Evolutionary conservation across 208 protist genomes (phyloP).

Genomic region (Angomonas desouzai): DNA sequence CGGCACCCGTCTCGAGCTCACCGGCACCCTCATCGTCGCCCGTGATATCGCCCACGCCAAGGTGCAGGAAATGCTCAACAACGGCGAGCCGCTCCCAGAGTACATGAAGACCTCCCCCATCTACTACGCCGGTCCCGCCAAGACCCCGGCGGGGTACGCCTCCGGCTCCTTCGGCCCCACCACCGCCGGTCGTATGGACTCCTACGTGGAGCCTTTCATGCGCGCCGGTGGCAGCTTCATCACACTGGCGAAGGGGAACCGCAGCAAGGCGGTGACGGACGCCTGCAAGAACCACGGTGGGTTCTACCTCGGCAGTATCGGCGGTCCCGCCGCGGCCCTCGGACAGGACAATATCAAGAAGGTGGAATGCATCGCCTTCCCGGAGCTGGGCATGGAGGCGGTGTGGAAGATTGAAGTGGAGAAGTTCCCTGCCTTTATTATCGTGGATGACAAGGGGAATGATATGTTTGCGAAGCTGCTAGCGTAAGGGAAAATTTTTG

Average conservation of each 20-base stretch:
- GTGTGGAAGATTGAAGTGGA: slow-evolving; percentile 94
- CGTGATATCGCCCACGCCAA: slow-evolving; percentile 98
- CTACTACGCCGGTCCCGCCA: slow-evolving; percentile 96
- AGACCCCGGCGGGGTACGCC: slow-evolving; percentile 92
- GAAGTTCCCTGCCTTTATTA: slow-evolving; percentile 97
- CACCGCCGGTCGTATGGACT: slow-evolving; percentile 96
- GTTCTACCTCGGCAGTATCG: slow-evolving; percentile 98
- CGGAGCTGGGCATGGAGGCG: slow-evolving; percentile 91
- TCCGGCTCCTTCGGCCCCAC: slow-evolving; percentile 98
- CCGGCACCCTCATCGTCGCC: slow-evolving; percentile 95
- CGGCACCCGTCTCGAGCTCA: slow-evolving; percentile 90
- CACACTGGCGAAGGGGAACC: slow-evolving; percentile 96
- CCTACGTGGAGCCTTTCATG: slow-evolving; percentile 95
- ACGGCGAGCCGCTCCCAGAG: slow-evolving; percentile 77
- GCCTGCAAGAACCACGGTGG: slow-evolving; percentile 96
- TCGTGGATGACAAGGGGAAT: slow-evolving; percentile 97
- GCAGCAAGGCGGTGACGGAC: slow-evolving; percentile 87
- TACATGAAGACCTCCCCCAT: slow-evolving; percentile 95
- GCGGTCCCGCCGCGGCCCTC: slow-evolving; percentile 94
- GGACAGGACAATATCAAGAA: slow-evolving; percentile 92
- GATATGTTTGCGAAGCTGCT: slow-evolving; percentile 91
- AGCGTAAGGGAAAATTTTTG: not conserved
- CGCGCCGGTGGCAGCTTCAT: slow-evolving; percentile 88
- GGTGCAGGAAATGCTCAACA: slow-evolving; percentile 87
- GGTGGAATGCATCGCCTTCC: slow-evolving; percentile 89